Base-by-base conservation (phyloP, 331 rosid species). In the Quercus phellos region DNA sequence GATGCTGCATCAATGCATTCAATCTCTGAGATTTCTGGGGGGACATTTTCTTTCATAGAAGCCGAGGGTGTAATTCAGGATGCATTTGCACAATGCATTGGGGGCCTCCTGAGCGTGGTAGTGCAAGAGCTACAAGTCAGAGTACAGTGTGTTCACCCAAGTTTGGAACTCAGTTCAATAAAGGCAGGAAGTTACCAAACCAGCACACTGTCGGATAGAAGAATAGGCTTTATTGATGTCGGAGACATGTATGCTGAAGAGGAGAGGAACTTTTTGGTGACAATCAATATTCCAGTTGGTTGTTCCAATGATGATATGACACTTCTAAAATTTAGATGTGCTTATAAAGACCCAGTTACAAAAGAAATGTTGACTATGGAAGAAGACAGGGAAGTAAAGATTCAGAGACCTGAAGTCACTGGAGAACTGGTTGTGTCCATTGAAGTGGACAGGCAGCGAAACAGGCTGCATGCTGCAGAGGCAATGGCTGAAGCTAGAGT, bases 51-150 rank as follows among this genome's bases (percentile, higher is more conserved):
- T 53, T 95, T 91, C 78, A 91, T 95, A 72, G 98, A 95, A 84
- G 84, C 94, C 3, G 99, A 92, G 84, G 78, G 76, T 69, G 91
- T 88, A 77, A 90, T 95, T 72, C 99, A 95, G 87, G 98, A 95
- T 72, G 99, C 98, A 21, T 95, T 95, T 84, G 99, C 99, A 32
- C 99, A 92, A 80, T 95, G 99, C 81, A 90, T 95, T 74, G 99
- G 99, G 12, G 99, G 99, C 54, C 93, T 95, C 35, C 79, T 95
- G 81, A 95, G 98, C 27, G 99, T 95, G 77, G 93, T 91, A 50
- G 92, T 91, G 81, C 99, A 93, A 83, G 92, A 90, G 77, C 82
- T 95, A 35, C 86, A 78, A 55, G 87, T 95, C 13, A 82, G 83
- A 78, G 81, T 95, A 55, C 87, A 64, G 67, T 95, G 96, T 73